phyloP scores from a whole-genome alignment of 2,329 filamentous ascomycete species.

The Fusarium tuaranense region DNA sequence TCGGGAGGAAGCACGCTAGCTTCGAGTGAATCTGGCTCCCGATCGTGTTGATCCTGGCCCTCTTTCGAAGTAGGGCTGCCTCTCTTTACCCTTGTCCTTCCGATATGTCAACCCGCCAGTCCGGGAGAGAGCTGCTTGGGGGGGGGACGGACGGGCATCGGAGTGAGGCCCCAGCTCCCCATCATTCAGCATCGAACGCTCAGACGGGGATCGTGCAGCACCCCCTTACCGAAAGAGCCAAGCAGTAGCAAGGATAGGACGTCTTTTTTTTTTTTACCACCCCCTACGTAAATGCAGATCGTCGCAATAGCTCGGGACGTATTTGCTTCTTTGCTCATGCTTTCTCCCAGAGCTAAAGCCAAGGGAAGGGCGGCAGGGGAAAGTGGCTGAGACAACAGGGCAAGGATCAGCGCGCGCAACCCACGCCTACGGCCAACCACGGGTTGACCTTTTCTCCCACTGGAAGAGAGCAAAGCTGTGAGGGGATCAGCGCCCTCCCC shows the following conservation, averaged over 20 bases:
- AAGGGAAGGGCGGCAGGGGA: slow-evolving; percentile 31
- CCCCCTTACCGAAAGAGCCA: not conserved
- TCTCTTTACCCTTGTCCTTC: slow-evolving; percentile 4
- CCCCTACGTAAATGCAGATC: slow-evolving; percentile 21
- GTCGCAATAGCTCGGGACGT: not conserved
- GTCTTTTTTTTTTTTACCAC: not conserved
- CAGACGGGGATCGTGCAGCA: slow-evolving; percentile 24
- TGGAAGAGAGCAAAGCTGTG: not conserved
- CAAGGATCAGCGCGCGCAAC: slow-evolving; percentile 17
- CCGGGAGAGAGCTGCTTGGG: slow-evolving; percentile 12
- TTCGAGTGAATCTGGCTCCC: slow-evolving; percentile 10
- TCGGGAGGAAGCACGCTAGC: not conserved
- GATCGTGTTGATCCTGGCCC: slow-evolving; percentile 35
- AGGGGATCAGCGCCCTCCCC: not conserved
- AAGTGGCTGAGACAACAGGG: slow-evolving; percentile 12
- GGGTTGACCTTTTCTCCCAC: not conserved
- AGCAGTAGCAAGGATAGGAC: not conserved
- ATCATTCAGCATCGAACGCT: slow-evolving; percentile 7
- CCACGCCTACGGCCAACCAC: slow-evolving; percentile 4
- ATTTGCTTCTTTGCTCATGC: slow-evolving; percentile 9
- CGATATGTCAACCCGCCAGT: slow-evolving; percentile 31
- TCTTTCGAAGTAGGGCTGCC: slow-evolving; percentile 22
- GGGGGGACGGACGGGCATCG: not conserved
- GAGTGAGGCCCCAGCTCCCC: not conserved
- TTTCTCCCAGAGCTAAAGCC: not conserved